A percentile compares a stretch with the other conserved stretches of the same genome.
phyloP scores from a whole-genome alignment of 257 asterid species.

The Cordia subcordata region DNA sequence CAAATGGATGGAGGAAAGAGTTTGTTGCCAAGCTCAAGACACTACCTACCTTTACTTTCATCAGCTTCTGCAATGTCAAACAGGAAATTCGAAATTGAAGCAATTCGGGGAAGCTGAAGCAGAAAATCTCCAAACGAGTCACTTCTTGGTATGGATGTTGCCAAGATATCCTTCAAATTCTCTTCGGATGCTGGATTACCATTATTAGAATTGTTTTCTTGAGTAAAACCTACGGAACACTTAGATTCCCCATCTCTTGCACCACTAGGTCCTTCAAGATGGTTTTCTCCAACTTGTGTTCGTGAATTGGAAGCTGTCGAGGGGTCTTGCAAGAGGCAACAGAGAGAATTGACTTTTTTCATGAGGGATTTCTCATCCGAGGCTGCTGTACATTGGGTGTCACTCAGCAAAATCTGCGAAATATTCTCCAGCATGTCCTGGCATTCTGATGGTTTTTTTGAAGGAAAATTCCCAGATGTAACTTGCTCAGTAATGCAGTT shows the following conservation, averaged over 20 bases:
- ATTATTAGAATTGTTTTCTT: conserved; percentile 13
- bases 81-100: conserved; percentile 54
- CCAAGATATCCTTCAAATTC: conserved; percentile 11
- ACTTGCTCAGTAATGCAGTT: conserved; percentile 57
- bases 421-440: conserved; percentile 57
- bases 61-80: conserved; percentile 51
- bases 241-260: conserved; percentile 26
- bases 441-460: conserved; percentile 51
- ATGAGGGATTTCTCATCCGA: conserved; percentile 74
- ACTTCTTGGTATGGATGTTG: conserved; percentile 41
- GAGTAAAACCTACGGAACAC: conserved; percentile 13
- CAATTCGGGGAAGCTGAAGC: conserved; percentile 62
- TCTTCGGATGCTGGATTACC: conserved; percentile 19
- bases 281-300: conserved; percentile 30
- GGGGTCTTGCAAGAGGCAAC: conserved; percentile 60
- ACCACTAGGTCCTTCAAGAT: conserved; percentile 17
- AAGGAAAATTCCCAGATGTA: conserved; percentile 52
- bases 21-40: neutral
- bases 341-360: conserved; percentile 79
- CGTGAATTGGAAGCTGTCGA: conserved; percentile 23
- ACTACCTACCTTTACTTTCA: conserved; percentile 27
- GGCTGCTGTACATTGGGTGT: conserved; percentile 38
- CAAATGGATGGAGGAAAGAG: too few relatives aligned
- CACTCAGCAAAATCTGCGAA: conserved; percentile 36
- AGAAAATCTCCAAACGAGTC: conserved; percentile 69